Conservation (phyloP, 2,329 filamentous ascomycete genomes). For the Xylariaceae sp. region DNA sequence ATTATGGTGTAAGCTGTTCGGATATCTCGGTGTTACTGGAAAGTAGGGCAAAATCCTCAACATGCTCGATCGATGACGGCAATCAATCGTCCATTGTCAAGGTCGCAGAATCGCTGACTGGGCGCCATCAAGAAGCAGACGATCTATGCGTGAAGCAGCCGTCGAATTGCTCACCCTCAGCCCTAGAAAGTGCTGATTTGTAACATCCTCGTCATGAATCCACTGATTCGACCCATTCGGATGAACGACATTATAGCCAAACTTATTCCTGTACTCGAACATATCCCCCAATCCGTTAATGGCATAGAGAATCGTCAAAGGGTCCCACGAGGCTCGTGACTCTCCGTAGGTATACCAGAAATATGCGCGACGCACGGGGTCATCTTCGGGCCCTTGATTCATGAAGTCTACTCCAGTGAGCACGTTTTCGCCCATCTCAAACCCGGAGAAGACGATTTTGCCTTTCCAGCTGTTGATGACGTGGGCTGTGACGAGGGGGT, state of each 20-base stretch:
- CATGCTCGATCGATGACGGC: too few species aligned
- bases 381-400: conserved; percentile 26
- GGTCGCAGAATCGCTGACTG: too few species aligned
- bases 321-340: conserved; percentile 39
- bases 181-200: conserved; percentile 39
- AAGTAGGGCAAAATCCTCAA: too few species aligned
- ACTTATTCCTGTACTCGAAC: conserved; percentile 35
- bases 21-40: too few species aligned
- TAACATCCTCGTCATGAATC: conserved; percentile 34
- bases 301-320: conserved; percentile 39
- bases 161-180: conserved; percentile 18
- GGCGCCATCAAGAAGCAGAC: conserved; percentile 13
- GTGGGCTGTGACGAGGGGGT: conserved; percentile 36
- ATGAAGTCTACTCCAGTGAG: conserved; percentile 37
- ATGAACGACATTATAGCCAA: conserved; percentile 39
- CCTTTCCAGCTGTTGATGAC: conserved; percentile 45
- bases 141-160: conserved; percentile 10
- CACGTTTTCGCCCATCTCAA: conserved; percentile 41
- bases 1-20: too few species aligned
- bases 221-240: conserved; percentile 41
- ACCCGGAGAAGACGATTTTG: conserved; percentile 39
- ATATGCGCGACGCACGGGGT: conserved; percentile 38
- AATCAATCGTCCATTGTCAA: too few species aligned
- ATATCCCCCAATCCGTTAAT: conserved; percentile 33
- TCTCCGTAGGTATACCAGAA: conserved; percentile 37